Base-by-base conservation (phyloP, 1,284 basidiomycete species). In the Phlebopus sp. region DNA sequence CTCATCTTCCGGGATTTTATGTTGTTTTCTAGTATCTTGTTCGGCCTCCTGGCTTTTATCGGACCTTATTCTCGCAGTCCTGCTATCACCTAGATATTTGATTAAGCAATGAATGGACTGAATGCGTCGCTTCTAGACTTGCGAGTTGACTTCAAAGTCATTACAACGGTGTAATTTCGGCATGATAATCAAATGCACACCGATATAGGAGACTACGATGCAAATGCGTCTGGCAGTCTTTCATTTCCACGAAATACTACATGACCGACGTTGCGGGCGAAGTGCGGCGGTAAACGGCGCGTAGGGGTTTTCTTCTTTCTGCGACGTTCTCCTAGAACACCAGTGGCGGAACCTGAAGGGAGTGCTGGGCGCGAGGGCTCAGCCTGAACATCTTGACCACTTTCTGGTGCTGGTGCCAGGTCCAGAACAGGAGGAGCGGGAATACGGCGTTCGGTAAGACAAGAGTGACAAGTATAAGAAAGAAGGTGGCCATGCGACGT, bases 181-280 rank as follows among this genome's bases (percentile, higher is more conserved):
- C 1, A 9, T 46, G 14, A 58, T 46, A 48, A 21, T 29, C n/a
- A n/a, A n/a, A n/a, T n/a, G n/a, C n/a, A 23, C 21, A 6, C 21
- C 21, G 6, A 23, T 23, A 23, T 23, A 15, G n/a, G 14, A 5
- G 9, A 30, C n/a, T 30, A 40, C 23, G 2, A 21, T 19, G 8
- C 51, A 44, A 25, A 13, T 4, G 29, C 15, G 21, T 17, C 35
- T 37, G n/a, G 11, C 51, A 76, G 53, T 49, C 61, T 67, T 51
- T 79, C 76, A 52, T 77, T 76, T 21, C 85, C 84, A 44, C 78
- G 64, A 57, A 84, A 83, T 4, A 84, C 67, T 21, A 83, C 72
- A 58, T 87, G 84, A 0, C 82, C 83, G 1, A 68, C 69, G 44
- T 78, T 73, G 39, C 79, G 74, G 45, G 80, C 76, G 58, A 82